These are phyloP conservation scores for Phytophthora litchii DNA, from an alignment of 352 stramenopile genomes.

Conservation along the genomic window DNA sequence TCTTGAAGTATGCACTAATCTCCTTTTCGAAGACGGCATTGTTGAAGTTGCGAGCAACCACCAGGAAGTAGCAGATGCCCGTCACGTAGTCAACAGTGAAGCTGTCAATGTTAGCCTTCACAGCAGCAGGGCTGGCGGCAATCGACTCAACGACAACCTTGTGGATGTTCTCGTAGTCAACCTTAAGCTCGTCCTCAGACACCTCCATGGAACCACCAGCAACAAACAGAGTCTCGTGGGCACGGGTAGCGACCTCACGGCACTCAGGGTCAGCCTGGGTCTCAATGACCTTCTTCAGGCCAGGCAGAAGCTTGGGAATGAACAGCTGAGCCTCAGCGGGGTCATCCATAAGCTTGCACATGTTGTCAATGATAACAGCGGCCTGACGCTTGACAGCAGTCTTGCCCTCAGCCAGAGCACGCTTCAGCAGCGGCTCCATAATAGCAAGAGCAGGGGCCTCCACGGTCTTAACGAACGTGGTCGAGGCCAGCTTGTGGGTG, in stretches of 20 bases:
- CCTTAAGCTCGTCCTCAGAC: constrained; percentile 91
- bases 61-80: constrained; percentile 84
- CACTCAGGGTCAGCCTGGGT: constrained; percentile 97
- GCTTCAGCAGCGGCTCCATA: constrained; percentile 96
- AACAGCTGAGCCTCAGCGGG: constrained; percentile 97
- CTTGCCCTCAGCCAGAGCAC: constrained; percentile 95
- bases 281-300: constrained; percentile 96
- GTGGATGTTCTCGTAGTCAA: constrained; percentile 87
- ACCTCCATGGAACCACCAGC: constrained; percentile 93
- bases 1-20: constrained; percentile 89
- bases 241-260: constrained; percentile 94
- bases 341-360: constrained; percentile 99
- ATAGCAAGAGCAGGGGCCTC: constrained; percentile 96
- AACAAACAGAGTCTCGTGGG: constrained; percentile 94
- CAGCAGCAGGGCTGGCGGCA: constrained; percentile 66
- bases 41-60: constrained; percentile 94
- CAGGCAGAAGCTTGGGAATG: constrained; percentile 96
- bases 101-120: constrained; percentile 90
- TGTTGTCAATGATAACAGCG: constrained; percentile 99
- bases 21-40: constrained; percentile 95
- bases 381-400: constrained; percentile 97
- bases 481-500: constrained; percentile 98
- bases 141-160: constrained; percentile 86
- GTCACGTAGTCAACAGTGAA: constrained; percentile 92
- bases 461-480: constrained; percentile 99